Conservation (phyloP, 2,329 filamentous ascomycete species). For the Ceratocystis papillata region DNA sequence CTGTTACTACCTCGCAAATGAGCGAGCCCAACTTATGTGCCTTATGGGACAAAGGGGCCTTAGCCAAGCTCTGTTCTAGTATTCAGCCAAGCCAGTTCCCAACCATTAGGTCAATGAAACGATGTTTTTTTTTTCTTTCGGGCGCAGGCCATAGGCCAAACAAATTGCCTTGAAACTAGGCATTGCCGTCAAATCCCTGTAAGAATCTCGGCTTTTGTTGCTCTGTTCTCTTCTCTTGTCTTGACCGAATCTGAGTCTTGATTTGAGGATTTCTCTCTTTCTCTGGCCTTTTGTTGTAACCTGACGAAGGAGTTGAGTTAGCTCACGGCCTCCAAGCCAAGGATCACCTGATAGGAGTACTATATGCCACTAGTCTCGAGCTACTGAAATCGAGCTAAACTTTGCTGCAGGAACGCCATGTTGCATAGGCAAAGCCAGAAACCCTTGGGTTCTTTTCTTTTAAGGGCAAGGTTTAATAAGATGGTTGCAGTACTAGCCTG, state of each 20-base stretch:
- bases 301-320: neutral
- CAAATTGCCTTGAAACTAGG: neutral
- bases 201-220: conserved; percentile 1
- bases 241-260: no score
- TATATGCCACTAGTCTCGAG: neutral
- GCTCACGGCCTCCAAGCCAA: neutral
- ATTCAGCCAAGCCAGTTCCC: neutral
- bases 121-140: neutral
- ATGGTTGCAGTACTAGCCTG: neutral
- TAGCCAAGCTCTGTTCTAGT: neutral
- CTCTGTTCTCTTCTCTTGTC: neutral
- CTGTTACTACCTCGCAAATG: neutral
- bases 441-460: neutral
- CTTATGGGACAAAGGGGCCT: neutral
- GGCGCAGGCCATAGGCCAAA: neutral
- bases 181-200: neutral
- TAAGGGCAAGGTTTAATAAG: neutral
- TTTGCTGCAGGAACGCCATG: conserved; percentile 6
- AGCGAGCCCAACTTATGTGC: neutral
- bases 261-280: neutral
- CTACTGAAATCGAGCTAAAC: neutral
- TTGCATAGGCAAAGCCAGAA: neutral
- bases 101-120: neutral
- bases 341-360: neutral
- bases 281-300: neutral